Evolutionary conservation across 2,329 filamentous ascomycete genomes (phyloP).

Genomic region (Elsinoe arachidis): DNA sequence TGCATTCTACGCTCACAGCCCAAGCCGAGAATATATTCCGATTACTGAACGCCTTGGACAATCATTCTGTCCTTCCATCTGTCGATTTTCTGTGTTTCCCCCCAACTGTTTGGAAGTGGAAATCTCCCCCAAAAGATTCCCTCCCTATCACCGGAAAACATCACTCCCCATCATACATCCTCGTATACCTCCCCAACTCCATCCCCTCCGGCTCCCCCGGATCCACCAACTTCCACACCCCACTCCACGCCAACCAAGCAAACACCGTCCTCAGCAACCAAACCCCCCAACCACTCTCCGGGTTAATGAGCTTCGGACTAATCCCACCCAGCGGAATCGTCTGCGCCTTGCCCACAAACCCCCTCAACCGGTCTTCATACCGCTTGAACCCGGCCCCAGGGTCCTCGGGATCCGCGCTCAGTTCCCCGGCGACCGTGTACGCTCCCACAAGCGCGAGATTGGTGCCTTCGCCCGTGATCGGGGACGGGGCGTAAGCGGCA

Average conservation of each 20-base stretch:
- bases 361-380: conserved; percentile 19
- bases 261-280: conserved; percentile 19
- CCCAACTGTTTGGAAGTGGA: no score
- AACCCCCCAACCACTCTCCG: conserved; percentile 21
- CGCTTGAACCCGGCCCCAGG: conserved; percentile 19
- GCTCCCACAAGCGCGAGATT: conserved; percentile 31
- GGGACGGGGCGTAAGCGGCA: conserved; percentile 31
- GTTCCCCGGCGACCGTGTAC: conserved; percentile 33
- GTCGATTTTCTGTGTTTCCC: no score
- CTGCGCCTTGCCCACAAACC: conserved; percentile 20
- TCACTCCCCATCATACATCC: background rate
- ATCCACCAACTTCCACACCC: conserved; percentile 9
- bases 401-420: conserved; percentile 19
- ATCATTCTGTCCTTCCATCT: no score
- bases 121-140: background rate
- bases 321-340: conserved; percentile 24
- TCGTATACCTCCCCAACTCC: conserved; percentile 13
- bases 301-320: conserved; percentile 19
- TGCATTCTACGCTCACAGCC: no score
- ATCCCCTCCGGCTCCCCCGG: conserved; percentile 3
- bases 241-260: conserved; percentile 16
- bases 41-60: no score
- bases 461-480: conserved; percentile 26
- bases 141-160: background rate
- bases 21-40: no score